These are phyloP conservation scores for Cicer yamashitae DNA, from an alignment of 306 rosid species.

Conservation along the genomic window DNA sequence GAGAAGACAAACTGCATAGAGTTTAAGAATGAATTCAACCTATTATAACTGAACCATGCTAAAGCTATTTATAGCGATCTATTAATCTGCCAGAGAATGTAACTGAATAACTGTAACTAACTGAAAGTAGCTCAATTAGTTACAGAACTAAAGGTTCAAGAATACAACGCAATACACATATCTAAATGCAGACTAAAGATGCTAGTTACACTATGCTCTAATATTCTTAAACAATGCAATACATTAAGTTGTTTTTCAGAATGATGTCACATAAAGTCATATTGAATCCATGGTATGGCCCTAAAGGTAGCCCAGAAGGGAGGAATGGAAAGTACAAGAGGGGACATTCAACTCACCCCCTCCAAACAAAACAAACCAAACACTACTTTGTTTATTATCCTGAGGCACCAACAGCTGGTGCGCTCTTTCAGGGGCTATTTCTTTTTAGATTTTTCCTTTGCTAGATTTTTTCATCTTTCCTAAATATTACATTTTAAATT, in stretches of 20 bases:
- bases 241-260: not conserved
- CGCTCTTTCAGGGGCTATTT: too few relatives aligned
- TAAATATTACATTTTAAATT: slow-evolving; percentile 3
- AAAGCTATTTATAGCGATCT: too few relatives aligned
- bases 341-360: not conserved
- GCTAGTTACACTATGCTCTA: not conserved
- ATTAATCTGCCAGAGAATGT: too few relatives aligned
- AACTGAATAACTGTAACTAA: not conserved
- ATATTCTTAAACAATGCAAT: slow-evolving; percentile 12
- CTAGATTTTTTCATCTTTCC: not conserved
- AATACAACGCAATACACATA: not conserved
- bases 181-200: not conserved
- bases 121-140: not conserved
- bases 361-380: not conserved
- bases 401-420: too few relatives aligned
- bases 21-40: not conserved
- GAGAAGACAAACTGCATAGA: slow-evolving; percentile 1
- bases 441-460: not conserved
- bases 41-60: too few relatives aligned
- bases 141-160: not conserved
- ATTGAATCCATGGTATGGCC: not conserved
- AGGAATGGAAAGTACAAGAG: not conserved
- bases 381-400: not conserved
- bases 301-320: not conserved
- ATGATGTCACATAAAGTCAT: not conserved